Conservation (phyloP, 78 protist species). For the Speleostelium caveatum region DNA sequence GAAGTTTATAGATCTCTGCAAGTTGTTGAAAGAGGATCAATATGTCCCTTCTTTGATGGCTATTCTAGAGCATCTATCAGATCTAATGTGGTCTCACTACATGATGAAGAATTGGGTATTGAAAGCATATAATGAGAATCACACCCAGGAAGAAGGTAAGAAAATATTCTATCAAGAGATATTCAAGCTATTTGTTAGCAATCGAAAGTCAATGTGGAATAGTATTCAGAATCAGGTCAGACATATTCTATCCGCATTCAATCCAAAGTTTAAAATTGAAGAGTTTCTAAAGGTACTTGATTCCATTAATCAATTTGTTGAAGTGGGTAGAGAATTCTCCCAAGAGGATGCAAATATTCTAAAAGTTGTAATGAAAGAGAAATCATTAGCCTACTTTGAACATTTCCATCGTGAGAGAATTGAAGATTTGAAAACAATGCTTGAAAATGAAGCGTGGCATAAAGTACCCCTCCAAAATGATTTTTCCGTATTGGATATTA, state of each 20-base stretch:
- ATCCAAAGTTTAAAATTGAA: conserved; percentile 64
- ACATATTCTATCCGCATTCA: conserved; percentile 31
- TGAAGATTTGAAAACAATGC: conserved; percentile 68
- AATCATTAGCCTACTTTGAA: conserved; percentile 72
- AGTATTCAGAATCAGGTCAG: conserved; percentile 56
- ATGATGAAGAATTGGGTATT: conserved; percentile 56
- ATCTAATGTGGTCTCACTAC: conserved; percentile 68
- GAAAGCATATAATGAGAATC: neutral
- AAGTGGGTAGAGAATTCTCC: conserved; percentile 59
- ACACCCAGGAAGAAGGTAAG: neutral
- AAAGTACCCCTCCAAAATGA: conserved; percentile 70
- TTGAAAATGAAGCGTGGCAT: conserved; percentile 83
- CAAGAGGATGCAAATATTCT: conserved; percentile 58
- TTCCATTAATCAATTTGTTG: conserved; percentile 63
- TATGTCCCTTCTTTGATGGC: conserved; percentile 43
- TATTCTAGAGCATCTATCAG: conserved; percentile 50
- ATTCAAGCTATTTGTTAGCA: conserved; percentile 8
- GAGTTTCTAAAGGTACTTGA: conserved; percentile 58
- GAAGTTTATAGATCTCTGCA: conserved; percentile 61
- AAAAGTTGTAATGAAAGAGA: conserved; percentile 44
- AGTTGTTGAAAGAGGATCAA: conserved; percentile 65
- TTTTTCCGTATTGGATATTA: conserved; percentile 48
- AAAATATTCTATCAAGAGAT: conserved; percentile 41
- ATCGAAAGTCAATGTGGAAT: conserved; percentile 64
- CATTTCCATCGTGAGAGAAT: conserved; percentile 56